Evolutionary conservation across 495 filamentous ascomycete species (phyloP).

Genomic region (Neurospora tetrasperma): DNA sequence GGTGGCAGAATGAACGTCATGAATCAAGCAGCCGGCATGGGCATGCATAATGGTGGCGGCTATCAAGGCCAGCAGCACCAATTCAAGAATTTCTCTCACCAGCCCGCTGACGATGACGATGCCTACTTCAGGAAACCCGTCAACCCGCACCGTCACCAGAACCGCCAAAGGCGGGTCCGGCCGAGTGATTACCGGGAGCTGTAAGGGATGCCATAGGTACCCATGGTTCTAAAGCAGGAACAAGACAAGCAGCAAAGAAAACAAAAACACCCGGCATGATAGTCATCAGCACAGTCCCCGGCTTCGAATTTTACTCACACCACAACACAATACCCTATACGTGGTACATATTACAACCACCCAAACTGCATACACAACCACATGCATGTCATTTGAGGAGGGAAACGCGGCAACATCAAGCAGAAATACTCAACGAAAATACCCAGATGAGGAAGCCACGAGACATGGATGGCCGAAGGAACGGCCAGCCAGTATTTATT

Average conservation of each 20-base stretch:
- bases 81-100: constrained; percentile 45
- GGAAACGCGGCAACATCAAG: neutral
- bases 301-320: neutral
- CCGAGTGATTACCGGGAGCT: constrained; percentile 85
- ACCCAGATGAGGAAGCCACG: neutral
- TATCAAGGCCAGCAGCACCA: constrained; percentile 20
- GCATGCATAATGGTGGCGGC: constrained; percentile 23
- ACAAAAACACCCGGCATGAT: neutral
- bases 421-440: neutral
- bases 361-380: neutral
- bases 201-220: constrained; percentile 25
- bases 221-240: neutral
- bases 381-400: neutral
- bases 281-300: neutral
- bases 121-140: constrained; percentile 94
- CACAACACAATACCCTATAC: neutral
- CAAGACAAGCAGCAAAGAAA: neutral
- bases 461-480: neutral
- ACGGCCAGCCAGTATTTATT: neutral
- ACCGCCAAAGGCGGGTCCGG: constrained; percentile 61
- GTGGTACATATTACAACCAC: neutral
- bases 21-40: constrained; percentile 36
- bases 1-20: constrained; percentile 11
- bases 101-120: constrained; percentile 77
- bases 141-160: constrained; percentile 86